Base-by-base conservation (phyloP, 2,329 filamentous ascomycete genomes). In the Parasarocladium wereldwijsianum region DNA sequence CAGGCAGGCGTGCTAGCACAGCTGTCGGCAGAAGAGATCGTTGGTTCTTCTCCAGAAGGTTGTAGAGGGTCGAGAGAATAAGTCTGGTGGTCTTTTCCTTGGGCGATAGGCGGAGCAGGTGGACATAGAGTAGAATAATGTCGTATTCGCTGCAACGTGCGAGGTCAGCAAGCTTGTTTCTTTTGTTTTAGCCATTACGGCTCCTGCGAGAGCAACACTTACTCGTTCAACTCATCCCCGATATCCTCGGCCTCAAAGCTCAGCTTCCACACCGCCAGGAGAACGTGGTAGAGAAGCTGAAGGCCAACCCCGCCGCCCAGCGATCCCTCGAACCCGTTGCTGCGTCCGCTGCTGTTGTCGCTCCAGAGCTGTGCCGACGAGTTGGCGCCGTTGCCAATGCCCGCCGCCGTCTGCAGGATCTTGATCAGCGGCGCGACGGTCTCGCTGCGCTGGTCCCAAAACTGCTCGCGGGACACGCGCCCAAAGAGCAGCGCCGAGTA, bases 11-110 rank as follows among this genome's bases (percentile, higher is more conserved):
- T 29, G 83, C 84, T 35, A 93, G 77, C 14, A 90, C 78, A 2
- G 90, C 86, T 3, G 79, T 77, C 6, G 87, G 86, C 33, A 96
- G 75, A 52, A 76, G 56, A 50, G 80, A 66, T 67, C 80, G 60
- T 58, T 70, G 54, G 63, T 83, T 76, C 36, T 63, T 60, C 25
- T 61, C 60, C 21, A 94, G 71, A 25, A 98, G 74, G 55, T 93
- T 96, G 50, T 79, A 70, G 23, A 98, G 69, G 6, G 87, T 94
- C 8, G 85, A 85, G 25, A 96, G 67, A 26, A 94, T 71, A 32
- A 98, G 68, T 17, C 90, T 76, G 1, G 87, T 96, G 2, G 87
- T 96, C 65, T 98, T 98, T 52, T 96, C 90, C 55, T 98, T 98
- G 25, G 87, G 86, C 3, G 90, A 96, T 24, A 93, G 64, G 32